Conservation (phyloP, 164 flowering plant genomes). For the Vitis riparia region DNA sequence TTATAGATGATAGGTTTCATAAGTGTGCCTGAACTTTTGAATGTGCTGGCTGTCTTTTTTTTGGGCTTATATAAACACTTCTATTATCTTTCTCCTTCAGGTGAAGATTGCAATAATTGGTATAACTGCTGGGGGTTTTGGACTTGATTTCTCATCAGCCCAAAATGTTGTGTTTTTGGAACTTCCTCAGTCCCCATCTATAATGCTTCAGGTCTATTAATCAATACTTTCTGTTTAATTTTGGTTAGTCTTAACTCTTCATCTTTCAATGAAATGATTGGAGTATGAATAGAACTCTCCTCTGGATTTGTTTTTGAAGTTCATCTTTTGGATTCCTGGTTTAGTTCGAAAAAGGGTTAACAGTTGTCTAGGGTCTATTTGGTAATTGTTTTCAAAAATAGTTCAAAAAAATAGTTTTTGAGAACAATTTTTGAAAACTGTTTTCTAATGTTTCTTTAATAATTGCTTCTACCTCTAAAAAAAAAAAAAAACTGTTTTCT, state of each 20-base stretch:
- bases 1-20: too few species aligned
- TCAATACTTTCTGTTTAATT: background rate
- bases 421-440: too few species aligned
- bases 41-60: background rate
- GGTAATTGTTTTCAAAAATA: too few species aligned
- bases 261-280: background rate
- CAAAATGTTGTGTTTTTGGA: slow-evolving; percentile 87
- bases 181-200: slow-evolving; percentile 64
- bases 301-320: background rate
- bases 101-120: slow-evolving; percentile 89
- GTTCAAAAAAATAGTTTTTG: too few species aligned
- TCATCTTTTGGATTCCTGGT: background rate
- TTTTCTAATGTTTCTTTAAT: too few species aligned
- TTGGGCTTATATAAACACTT: slow-evolving; percentile 2
- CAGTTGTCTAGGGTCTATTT: too few species aligned
- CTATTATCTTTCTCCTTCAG: slow-evolving; percentile 32
- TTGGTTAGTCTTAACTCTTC: background rate
- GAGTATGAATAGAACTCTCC: background rate
- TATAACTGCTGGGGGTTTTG: slow-evolving; percentile 79
- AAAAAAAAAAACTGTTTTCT: too few species aligned
- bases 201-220: slow-evolving; percentile 73
- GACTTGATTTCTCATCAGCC: slow-evolving; percentile 79
- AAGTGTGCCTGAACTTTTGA: background rate
- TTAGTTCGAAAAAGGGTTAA: background rate
- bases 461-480: too few species aligned